Percentiles rank a stretch among this genome's conserved stretches.
Evolutionary conservation across 1,139 yeast species (phyloP).

Genomic region (Wickerhamomyces sp.): DNA sequence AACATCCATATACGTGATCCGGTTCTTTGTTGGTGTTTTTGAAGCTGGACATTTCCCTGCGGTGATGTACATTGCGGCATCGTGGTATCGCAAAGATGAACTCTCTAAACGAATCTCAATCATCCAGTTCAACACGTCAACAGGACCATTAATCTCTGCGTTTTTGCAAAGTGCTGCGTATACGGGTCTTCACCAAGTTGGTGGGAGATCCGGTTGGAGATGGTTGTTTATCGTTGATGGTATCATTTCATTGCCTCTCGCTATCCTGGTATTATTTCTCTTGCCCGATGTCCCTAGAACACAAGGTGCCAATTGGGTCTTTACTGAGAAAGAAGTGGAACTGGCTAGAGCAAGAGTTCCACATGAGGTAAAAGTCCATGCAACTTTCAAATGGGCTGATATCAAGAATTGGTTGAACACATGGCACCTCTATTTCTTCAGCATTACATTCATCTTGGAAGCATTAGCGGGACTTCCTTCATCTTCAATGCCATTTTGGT

Average conservation of each 20-base stretch:
- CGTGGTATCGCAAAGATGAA: constrained; percentile 22
- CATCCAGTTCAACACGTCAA: constrained; percentile 42
- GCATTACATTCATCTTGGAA: constrained; percentile 18
- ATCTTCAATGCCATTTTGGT: constrained; percentile 26
- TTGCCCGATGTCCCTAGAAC: constrained; percentile 48
- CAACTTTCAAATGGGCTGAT: constrained; percentile 10
- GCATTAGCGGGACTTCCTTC: constrained; percentile 16
- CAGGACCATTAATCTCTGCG: constrained; percentile 49
- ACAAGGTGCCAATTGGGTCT: constrained; percentile 27
- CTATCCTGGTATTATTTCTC: constrained; percentile 44
- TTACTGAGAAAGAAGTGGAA: constrained; percentile 32
- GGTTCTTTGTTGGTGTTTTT: constrained; percentile 30
- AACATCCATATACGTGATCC: constrained; percentile 24
- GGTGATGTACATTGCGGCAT: constrained; percentile 25
- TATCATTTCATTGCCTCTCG: constrained; percentile 50
- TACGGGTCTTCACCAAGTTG: constrained; percentile 41
- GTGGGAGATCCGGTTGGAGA: constrained; percentile 66
- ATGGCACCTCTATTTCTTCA: constrained; percentile 25
- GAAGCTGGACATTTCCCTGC: constrained; percentile 28
- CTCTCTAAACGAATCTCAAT: constrained; percentile 33
- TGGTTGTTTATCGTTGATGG: constrained; percentile 79
- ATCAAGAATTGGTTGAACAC: constrained; percentile 15
- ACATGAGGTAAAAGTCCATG: constrained; percentile 13
- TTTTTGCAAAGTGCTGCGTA: constrained; percentile 52
- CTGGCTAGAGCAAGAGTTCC: constrained; percentile 42